Conservation (phyloP, 768 basidiomycete genomes). For the Amanita phalloides region DNA sequence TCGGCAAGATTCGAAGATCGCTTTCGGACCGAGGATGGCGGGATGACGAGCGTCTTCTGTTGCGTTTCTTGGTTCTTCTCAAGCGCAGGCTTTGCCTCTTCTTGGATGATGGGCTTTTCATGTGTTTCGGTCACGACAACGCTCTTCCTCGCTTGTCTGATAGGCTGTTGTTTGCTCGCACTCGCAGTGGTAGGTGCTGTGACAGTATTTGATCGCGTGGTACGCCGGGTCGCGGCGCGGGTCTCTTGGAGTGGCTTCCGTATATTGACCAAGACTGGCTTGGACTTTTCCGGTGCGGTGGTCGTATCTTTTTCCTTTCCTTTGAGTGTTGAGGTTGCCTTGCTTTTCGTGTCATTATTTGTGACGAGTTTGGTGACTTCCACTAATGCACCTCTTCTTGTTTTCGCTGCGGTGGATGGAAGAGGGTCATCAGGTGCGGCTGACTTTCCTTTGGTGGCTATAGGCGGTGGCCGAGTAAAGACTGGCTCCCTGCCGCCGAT, state of each 20-base stretch:
- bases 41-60: background rate
- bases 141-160: conserved; percentile 5
- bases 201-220: background rate
- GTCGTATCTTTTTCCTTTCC: conserved; percentile 6
- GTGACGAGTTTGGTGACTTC: conserved; percentile 7
- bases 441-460: conserved; percentile 1
- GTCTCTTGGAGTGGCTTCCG: background rate
- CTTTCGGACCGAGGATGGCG: conserved; percentile 7
- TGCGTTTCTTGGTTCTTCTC: background rate
- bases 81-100: background rate
- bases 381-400: conserved; percentile 10
- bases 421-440: background rate
- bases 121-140: background rate
- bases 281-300: background rate
- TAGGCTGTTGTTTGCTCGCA: conserved; percentile 4
- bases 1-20: conserved; percentile 17
- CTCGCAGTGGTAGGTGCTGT: background rate
- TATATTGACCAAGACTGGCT: conserved; percentile 1
- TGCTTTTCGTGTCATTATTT: background rate
- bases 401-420: conserved; percentile 13
- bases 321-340: background rate
- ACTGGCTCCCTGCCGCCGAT: conserved; percentile 6
- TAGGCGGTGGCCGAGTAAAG: conserved; percentile 1
- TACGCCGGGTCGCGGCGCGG: background rate
- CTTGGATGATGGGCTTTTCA: background rate